Percentiles rank a stretch among this genome's conserved stretches.
phyloP scores from a whole-genome alignment of 305 asterid species.

The Fraxinus velutina region DNA sequence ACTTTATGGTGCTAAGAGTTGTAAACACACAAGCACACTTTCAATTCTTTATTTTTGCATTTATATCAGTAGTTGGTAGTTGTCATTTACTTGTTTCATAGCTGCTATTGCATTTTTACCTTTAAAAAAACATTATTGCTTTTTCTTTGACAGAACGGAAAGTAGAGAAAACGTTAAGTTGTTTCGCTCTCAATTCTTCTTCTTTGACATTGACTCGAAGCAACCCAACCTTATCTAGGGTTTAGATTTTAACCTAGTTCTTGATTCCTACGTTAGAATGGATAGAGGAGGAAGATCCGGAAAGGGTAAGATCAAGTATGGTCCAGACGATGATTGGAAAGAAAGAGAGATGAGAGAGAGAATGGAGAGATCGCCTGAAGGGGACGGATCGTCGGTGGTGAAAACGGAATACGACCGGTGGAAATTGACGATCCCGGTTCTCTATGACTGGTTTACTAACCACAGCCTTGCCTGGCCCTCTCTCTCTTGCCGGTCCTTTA shows the following conservation, averaged over 20 bases:
- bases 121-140: background rate
- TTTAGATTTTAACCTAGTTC: background rate
- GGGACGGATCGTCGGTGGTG: slow-evolving; percentile 28
- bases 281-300: background rate
- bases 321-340: background rate
- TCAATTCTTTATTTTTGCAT: background rate
- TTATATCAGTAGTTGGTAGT: background rate
- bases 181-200: background rate
- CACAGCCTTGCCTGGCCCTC: slow-evolving; percentile 54
- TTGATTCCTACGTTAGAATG: background rate
- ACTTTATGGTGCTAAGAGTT: background rate
- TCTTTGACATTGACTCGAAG: background rate
- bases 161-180: background rate
- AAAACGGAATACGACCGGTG: slow-evolving; percentile 27
- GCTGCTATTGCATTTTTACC: background rate
- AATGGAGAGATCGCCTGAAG: slow-evolving; percentile 22
- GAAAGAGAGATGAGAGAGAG: slow-evolving; percentile 9
- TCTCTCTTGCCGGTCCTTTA: slow-evolving; percentile 45
- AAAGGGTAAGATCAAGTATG: background rate
- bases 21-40: background rate
- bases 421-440: slow-evolving; percentile 43
- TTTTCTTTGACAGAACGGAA: background rate
- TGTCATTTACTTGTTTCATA: background rate
- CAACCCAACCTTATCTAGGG: background rate
- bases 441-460: slow-evolving; percentile 51